Conservation (phyloP, 768 basidiomycete genomes). For the Mycena venus region DNA sequence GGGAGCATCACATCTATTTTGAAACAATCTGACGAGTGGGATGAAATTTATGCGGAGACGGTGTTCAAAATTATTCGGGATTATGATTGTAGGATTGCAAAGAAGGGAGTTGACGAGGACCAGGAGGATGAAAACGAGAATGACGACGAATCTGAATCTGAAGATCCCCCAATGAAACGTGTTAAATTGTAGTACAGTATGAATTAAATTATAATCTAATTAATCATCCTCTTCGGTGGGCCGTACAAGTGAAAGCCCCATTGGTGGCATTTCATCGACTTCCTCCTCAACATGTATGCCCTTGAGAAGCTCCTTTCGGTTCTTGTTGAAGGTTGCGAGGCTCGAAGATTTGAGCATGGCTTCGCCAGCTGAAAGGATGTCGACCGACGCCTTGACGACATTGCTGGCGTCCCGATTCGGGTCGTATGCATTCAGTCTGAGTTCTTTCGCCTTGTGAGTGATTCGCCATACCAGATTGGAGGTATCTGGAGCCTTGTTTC, state of each 20-base stretch:
- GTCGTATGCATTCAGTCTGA: too few relatives aligned
- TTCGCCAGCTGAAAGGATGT: too few relatives aligned
- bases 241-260: not conserved
- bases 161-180: not conserved
- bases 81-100: too few relatives aligned
- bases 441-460: too few relatives aligned
- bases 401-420: too few relatives aligned
- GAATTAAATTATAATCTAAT: too few relatives aligned
- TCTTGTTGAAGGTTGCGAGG: too few relatives aligned
- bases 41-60: conserved; percentile 24
- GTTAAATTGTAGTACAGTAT: not conserved
- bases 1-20: conserved; percentile 26
- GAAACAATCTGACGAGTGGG: conserved; percentile 40
- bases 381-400: too few relatives aligned
- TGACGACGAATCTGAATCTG: too few relatives aligned
- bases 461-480: conserved; percentile 37
- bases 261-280: conserved; percentile 37
- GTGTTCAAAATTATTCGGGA: too few relatives aligned
- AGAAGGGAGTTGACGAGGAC: not conserved
- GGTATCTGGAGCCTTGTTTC: conserved; percentile 39
- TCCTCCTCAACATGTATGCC: conserved; percentile 32
- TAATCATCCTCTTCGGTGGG: not conserved
- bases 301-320: too few relatives aligned
- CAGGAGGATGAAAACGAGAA: not conserved
- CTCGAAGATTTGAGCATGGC: too few relatives aligned